Evolutionary conservation across 1,139 yeast genomes (phyloP).

Genomic region (Debaryomyces sp.): DNA sequence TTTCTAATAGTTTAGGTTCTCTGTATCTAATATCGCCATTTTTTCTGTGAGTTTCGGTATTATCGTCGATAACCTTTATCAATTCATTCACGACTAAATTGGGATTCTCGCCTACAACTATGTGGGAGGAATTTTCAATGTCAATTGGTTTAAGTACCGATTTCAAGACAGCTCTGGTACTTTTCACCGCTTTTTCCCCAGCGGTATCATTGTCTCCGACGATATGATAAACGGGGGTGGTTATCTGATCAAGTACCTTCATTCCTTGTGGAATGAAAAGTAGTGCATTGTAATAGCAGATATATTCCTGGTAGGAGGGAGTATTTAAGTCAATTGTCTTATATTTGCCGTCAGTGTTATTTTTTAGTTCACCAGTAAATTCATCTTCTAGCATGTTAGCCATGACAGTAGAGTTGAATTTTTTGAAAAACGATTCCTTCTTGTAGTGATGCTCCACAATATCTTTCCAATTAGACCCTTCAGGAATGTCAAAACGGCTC

Average conservation of each 20-base stretch:
- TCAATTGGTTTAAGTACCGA: slow-evolving; percentile 27
- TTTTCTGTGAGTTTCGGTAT: background rate
- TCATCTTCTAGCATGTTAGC: slow-evolving; percentile 40
- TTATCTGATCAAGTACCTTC: slow-evolving; percentile 9
- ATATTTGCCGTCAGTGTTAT: background rate
- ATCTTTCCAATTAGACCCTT: slow-evolving; percentile 18
- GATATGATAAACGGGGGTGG: slow-evolving; percentile 43
- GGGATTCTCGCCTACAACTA: slow-evolving; percentile 50
- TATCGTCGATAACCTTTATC: slow-evolving; percentile 8
- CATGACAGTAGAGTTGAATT: slow-evolving; percentile 42
- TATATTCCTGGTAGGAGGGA: background rate
- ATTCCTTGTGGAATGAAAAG: background rate
- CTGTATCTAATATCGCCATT: slow-evolving; percentile 8
- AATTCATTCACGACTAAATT: slow-evolving; percentile 33
- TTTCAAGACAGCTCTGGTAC: slow-evolving; percentile 21
- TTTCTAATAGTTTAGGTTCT: background rate
- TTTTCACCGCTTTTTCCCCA: slow-evolving; percentile 36
- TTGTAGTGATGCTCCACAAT: slow-evolving; percentile 41
- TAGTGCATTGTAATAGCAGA: slow-evolving; percentile 1
- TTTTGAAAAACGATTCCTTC: slow-evolving; percentile 43
- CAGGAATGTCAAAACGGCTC: slow-evolving; percentile 8
- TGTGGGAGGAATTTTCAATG: slow-evolving; percentile 47
- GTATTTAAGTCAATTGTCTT: slow-evolving; percentile 2
- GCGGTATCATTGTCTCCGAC: slow-evolving; percentile 39
- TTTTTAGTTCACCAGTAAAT: background rate